Conservation (phyloP, 257 asterid species). For the Petunia secreta region DNA sequence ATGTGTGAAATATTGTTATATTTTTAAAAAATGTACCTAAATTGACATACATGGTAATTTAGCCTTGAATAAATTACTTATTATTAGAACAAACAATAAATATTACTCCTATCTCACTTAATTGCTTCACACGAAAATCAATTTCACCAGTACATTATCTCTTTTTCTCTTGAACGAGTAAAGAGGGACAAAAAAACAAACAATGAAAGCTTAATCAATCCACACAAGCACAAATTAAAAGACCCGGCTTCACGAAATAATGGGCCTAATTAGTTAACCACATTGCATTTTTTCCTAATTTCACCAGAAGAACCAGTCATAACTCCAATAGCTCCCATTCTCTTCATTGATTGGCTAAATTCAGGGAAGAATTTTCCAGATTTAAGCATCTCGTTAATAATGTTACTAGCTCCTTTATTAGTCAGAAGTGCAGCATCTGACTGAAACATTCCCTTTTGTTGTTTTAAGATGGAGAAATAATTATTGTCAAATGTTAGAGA, state of each 20-base stretch:
- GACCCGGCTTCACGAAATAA: background rate
- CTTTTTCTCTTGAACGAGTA: no score
- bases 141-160: no score
- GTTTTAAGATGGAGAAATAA: slow-evolving; percentile 28
- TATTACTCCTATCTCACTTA: no score
- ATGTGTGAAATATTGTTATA: no score
- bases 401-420: slow-evolving; percentile 24
- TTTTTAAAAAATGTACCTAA: no score
- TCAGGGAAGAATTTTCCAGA: slow-evolving; percentile 35
- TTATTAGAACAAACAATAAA: no score
- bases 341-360: slow-evolving; percentile 42
- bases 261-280: slow-evolving; percentile 22
- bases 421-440: slow-evolving; percentile 30
- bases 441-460: slow-evolving; percentile 22
- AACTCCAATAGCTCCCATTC: slow-evolving; percentile 41
- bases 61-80: no score
- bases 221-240: background rate
- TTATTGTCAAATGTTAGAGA: slow-evolving; percentile 33
- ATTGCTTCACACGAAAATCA: no score
- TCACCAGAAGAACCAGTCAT: slow-evolving; percentile 39
- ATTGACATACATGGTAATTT: no score
- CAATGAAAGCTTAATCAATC: background rate
- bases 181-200: no score
- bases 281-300: slow-evolving; percentile 39
- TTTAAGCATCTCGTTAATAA: slow-evolving; percentile 35